phyloP scores from a whole-genome alignment of 2,329 filamentous ascomycete species.

The Orbilia quercus region DNA sequence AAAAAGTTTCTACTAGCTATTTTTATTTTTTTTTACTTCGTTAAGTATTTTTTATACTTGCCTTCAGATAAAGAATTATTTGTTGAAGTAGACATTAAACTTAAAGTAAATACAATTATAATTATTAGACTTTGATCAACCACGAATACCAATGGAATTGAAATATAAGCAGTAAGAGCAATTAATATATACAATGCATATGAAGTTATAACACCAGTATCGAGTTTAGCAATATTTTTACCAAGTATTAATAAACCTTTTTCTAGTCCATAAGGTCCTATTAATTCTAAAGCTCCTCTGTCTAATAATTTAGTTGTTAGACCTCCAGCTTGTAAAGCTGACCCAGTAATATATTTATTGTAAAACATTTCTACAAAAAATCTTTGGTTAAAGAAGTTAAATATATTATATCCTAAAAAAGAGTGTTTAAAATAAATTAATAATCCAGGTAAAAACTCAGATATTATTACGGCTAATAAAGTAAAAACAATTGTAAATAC shows the following conservation, averaged over 20 bases:
- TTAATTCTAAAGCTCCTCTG: conserved; percentile 62
- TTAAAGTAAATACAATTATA: conserved; percentile 13
- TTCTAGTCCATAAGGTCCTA: conserved; percentile 60
- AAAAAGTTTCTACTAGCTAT: too few relatives aligned
- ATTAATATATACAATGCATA: conserved; percentile 33
- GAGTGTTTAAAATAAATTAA: conserved; percentile 59
- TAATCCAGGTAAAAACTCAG: conserved; percentile 60
- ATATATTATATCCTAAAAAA: conserved; percentile 61
- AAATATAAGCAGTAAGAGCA: conserved; percentile 26
- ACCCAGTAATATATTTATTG: conserved; percentile 63
- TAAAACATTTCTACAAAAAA: conserved; percentile 62
- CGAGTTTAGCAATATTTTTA: conserved; percentile 29
- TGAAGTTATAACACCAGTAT: conserved; percentile 30
- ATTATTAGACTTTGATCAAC: conserved; percentile 25
- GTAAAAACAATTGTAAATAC: conserved; percentile 60
- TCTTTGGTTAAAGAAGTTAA: conserved; percentile 61
- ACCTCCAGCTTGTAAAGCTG: conserved; percentile 62
- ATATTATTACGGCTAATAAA: conserved; percentile 60
- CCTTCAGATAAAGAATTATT: too few relatives aligned
- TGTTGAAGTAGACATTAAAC: too few relatives aligned
- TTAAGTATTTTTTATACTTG: too few relatives aligned
- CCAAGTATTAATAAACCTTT: conserved; percentile 29
- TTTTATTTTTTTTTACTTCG: too few relatives aligned
- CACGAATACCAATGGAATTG: conserved; percentile 16
- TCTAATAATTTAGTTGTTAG: conserved; percentile 63